Conservation (phyloP, 2,329 filamentous ascomycete species). For the Fusarium heterosporum region DNA sequence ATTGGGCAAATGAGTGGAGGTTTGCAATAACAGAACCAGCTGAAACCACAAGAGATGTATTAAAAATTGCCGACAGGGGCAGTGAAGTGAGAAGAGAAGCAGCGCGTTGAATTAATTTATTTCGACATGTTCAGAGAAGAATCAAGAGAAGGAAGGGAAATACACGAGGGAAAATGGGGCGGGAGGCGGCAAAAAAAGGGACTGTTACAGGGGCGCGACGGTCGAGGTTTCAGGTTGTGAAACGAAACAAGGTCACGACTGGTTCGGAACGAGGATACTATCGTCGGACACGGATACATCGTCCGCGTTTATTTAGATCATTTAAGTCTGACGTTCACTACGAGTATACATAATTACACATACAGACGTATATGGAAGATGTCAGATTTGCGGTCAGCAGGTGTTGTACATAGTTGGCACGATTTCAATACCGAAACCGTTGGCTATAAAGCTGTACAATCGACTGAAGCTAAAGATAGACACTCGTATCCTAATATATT, state of each 20-base stretch:
- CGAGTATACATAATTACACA: not conserved
- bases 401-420: not conserved
- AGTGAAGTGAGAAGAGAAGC: not conserved
- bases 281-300: conserved; percentile 11
- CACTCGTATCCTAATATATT: not conserved
- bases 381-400: not conserved
- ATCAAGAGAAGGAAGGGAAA: conserved; percentile 5
- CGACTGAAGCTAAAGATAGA: not conserved
- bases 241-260: conserved; percentile 32
- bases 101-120: conserved; percentile 27
- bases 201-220: conserved; percentile 42
- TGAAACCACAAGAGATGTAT: conserved; percentile 25
- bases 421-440: not conserved
- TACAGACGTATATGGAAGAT: not conserved
- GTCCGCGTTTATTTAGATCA: not conserved
- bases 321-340: not conserved
- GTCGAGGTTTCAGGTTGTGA: conserved; percentile 46
- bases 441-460: not conserved
- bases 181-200: conserved; percentile 28
- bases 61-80: conserved; percentile 19
- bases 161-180: conserved; percentile 3
- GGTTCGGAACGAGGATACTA: conserved; percentile 21
- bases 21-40: conserved; percentile 37
- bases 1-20: conserved; percentile 1
- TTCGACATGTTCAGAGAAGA: not conserved